Evolutionary conservation across 2,329 filamentous ascomycete species (phyloP).

Genomic region (Hypoxylon sp.): DNA sequence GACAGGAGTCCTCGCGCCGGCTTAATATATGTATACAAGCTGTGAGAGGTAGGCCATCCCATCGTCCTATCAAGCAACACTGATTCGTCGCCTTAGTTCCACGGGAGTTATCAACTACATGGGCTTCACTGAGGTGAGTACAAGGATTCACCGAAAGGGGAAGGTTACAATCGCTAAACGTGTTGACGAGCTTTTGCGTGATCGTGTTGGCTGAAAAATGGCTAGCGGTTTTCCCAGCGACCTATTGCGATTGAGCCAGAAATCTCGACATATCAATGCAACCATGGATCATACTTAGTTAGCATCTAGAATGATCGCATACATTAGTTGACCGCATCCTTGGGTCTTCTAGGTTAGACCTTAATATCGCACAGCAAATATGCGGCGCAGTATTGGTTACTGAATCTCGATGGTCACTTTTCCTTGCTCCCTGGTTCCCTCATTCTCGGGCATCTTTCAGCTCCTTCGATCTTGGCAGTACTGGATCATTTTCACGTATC

Average conservation of each 20-base stretch:
- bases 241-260: neutral
- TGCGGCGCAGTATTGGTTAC: neutral
- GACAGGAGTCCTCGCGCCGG: neutral
- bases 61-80: neutral
- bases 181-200: conserved; percentile 33
- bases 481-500: too few relatives aligned
- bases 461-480: neutral
- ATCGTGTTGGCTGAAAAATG: conserved; percentile 8
- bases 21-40: conserved; percentile 13
- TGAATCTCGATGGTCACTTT: neutral
- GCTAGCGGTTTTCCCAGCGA: neutral
- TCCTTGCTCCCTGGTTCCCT: too few relatives aligned
- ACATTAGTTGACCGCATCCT: conserved; percentile 2
- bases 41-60: neutral
- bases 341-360: conserved; percentile 1
- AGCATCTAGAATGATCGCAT: conserved; percentile 4
- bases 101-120: neutral
- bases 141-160: conserved; percentile 20
- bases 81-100: conserved; percentile 1
- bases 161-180: conserved; percentile 25
- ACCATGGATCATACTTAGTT: conserved; percentile 2
- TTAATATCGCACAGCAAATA: conserved; percentile 1
- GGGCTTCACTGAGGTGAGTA: neutral
- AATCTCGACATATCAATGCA: conserved; percentile 1
- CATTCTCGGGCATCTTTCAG: neutral